These are phyloP conservation scores for Carex cristatella DNA, from an alignment of 176 grass and related monocot species.

Conservation along the genomic window DNA sequence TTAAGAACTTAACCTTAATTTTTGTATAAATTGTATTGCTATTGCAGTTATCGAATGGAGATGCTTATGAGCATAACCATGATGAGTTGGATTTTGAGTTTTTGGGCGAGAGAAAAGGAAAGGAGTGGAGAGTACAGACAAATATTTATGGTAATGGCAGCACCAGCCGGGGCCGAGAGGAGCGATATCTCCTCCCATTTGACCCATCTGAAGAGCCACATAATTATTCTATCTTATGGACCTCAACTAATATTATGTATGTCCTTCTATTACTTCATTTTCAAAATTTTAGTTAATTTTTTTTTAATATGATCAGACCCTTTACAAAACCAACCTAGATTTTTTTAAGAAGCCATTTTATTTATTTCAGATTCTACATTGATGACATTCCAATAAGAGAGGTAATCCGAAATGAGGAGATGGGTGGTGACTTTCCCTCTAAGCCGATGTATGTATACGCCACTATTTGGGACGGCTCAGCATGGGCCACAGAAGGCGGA, in stretches of 20 bases:
- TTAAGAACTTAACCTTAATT: not conserved
- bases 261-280: not conserved
- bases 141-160: constrained; percentile 88
- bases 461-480: constrained; percentile 88
- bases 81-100: constrained; percentile 93
- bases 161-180: constrained; percentile 65
- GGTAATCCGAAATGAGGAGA: constrained; percentile 35
- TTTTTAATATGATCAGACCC: not conserved
- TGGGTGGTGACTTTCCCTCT: constrained; percentile 64
- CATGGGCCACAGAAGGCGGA: constrained; percentile 81
- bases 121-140: constrained; percentile 71
- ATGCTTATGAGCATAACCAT: constrained; percentile 49
- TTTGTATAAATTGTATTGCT: not conserved
- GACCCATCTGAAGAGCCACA: constrained; percentile 49
- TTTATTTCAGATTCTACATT: constrained; percentile 54
- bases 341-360: not conserved
- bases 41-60: constrained; percentile 72
- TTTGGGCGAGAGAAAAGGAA: constrained; percentile 55
- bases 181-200: constrained; percentile 78
- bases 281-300: not conserved
- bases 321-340: not conserved
- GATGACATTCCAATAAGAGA: constrained; percentile 68
- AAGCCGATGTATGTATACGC: constrained; percentile 97
- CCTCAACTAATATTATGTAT: constrained; percentile 52
- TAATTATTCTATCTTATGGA: constrained; percentile 83